Evolutionary conservation across 2,329 filamentous ascomycete genomes (phyloP), one percentile per base, ranked within the genome.

Genomic region (Xylaria sp.): DNA sequence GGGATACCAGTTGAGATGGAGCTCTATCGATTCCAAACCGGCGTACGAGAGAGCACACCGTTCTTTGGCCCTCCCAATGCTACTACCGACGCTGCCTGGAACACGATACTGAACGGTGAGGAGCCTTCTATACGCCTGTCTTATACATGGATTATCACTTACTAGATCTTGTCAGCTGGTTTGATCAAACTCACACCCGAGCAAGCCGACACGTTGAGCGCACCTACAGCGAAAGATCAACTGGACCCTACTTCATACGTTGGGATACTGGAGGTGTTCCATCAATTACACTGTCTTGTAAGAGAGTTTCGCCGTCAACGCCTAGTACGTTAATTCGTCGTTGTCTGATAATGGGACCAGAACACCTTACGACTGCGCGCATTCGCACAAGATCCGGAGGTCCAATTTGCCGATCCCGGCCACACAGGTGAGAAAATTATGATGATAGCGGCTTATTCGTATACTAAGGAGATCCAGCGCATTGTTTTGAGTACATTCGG

Each of bases 31-130:
- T 54, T 54, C 50, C 50, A 38, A 11, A 54, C 50, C 13, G 50
- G 50, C 1, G 50, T 54, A 15, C 38, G 50, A 17, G 50, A 54
- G 31, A 54, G 50, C 11, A 54, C 50, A 7, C 50, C 50, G 7
- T 54, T 54, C 50, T 54, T 54, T 27, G 50, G 50, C 29, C 50
- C 50, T 54, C 50, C 50, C 1, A 54, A 54, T 11, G 50, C 50
- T 25, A 54, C 50, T 15, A 54, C 50, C 0, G 10, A 54, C n/a
- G 50, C 50, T 4, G 50, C 50, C n/a, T 54, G 50, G 50, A 1
- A 31, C 9, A 54, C 50, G 20, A 54, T 54, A 11, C 38, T 54
- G 31, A 54, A 54, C 25, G 50, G 50, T 54, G 31, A 54, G n/a
- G 3, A 13, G 50, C 5, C 7, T 47, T 5, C 4, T 0, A 25